Base-by-base conservation (phyloP, 192 early-diverging fungal species). In the Borealophlyctis nickersoniae region DNA sequence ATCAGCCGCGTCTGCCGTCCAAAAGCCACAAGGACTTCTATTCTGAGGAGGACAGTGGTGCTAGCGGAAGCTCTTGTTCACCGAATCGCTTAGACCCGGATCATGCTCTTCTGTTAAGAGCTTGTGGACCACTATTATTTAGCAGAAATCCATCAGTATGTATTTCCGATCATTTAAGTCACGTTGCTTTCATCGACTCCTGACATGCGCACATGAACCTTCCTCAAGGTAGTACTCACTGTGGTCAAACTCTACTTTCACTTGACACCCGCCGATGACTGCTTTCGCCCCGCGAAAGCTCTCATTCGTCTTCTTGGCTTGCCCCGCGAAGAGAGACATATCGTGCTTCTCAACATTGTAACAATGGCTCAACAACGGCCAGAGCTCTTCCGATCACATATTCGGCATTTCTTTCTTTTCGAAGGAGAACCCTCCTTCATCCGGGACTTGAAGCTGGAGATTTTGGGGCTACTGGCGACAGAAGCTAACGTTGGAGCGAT, bases 371-470 rank as follows among this genome's bases (percentile, higher is more conserved):
- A 73, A 28, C 75, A 79, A 52, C 63, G 79, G 33, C 92, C 93
- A 4, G 73, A 78, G 29, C 65, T 90, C 14, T 91, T 98, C 67
- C 70, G 84, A 50, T 77, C 84, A 19, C 81, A 88, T 70, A 70
- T 89, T 45, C 86, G 84, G 36, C 84, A 87, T 69, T 98, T 98
- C 72, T 93, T 88, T 63, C 77, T 93, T 16, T 84, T 86, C 30
- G 84, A 88, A 0, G 82, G 83, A 4, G 94, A 97, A 45, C 83
- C 92, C 13, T 74, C 73, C 13, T 91, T 88, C 71, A 83, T 92
- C 54, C 84, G 90, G 33, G 81, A 89, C 53, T 57, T 90, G 50
- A 95, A 98, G 72, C 72, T 98, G 63, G 88, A 91, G 32, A 91
- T 97, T 31, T 62, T 98, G 65, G 86, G 82, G 19, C 62, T 79